Percentiles rank a stretch among this genome's conserved stretches.
These are phyloP conservation scores for Fusarium luffae DNA, from an alignment of 2,329 filamentous ascomycete species.

Conservation along the genomic window DNA sequence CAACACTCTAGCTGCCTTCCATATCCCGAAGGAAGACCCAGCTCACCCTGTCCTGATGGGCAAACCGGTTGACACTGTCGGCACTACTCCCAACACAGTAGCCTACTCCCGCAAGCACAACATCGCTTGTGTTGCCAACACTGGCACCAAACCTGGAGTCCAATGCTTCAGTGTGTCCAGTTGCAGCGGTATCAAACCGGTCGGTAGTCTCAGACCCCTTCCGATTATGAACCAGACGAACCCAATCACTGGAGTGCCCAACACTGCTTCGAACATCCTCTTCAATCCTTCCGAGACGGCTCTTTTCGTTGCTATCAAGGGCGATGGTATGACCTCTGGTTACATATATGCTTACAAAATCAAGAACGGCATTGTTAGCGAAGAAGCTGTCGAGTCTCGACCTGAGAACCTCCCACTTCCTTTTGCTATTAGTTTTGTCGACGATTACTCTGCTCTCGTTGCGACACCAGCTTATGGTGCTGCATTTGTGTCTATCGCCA, in stretches of 20 bases:
- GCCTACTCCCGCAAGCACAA: conserved; percentile 11
- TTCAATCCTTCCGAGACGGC: conserved; percentile 15
- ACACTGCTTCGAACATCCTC: conserved; percentile 8
- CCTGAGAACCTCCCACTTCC: conserved; percentile 6
- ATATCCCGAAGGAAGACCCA: conserved; percentile 5
- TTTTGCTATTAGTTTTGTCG: conserved; percentile 1
- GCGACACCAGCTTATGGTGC: conserved; percentile 11
- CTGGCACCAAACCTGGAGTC: conserved; percentile 6
- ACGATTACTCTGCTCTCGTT: background rate
- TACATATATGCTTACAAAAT: conserved; percentile 7
- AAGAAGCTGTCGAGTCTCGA: background rate
- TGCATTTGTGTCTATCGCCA: background rate
- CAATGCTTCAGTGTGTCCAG: conserved; percentile 7
- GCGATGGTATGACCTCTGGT: background rate
- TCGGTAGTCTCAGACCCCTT: background rate
- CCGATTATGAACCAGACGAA: background rate
- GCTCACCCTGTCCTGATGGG: background rate
- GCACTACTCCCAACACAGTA: conserved; percentile 7
- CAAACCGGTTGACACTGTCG: background rate
- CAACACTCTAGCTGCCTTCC: conserved; percentile 4
- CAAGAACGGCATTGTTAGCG: background rate
- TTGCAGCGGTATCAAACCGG: background rate
- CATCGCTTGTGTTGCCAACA: conserved; percentile 9
- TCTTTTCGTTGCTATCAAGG: conserved; percentile 9
- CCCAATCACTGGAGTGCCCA: background rate